Percentiles rank a stretch among this genome's conserved stretches.
Evolutionary conservation across 805 yeast species (phyloP).

Genomic region (Yamadazyma paraphyllophila): DNA sequence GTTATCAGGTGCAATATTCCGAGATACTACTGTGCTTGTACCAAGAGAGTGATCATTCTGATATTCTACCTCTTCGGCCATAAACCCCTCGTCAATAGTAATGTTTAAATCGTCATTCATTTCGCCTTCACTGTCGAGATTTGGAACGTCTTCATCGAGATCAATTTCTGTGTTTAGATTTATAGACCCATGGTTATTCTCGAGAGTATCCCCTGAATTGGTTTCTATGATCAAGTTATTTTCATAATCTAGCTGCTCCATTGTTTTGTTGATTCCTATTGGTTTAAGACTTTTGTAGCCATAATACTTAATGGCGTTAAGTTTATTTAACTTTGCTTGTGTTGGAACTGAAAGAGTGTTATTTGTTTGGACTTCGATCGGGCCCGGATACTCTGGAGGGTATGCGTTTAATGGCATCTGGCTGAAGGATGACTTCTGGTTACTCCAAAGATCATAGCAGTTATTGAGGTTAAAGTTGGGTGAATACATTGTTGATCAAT

Average conservation of each 20-base stretch:
- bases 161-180: conserved; percentile 23
- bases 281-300: conserved; percentile 39
- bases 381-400: conserved; percentile 43
- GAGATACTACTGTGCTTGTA: conserved; percentile 15
- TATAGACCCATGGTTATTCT: conserved; percentile 17
- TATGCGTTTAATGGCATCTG: conserved; percentile 59
- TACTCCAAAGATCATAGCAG: conserved; percentile 16
- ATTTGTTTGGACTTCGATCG: conserved; percentile 14
- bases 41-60: conserved; percentile 36
- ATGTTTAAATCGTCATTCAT: conserved; percentile 12
- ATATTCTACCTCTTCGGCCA: conserved; percentile 48
- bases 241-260: conserved; percentile 37
- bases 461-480: conserved; percentile 12
- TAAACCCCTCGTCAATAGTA: conserved; percentile 39
- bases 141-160: conserved; percentile 47
- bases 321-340: conserved; percentile 21
- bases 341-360: conserved; percentile 11
- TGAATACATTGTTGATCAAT: conserved; percentile 11
- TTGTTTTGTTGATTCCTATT: conserved; percentile 37
- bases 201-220: conserved; percentile 21
- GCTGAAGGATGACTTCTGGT: conserved; percentile 19
- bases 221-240: conserved; percentile 16
- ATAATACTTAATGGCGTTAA: conserved; percentile 27
- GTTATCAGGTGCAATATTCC: neutral
- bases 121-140: conserved; percentile 35